A percentile compares a stretch with the other conserved stretches of the same genome.
Conservation (phyloP, 164 flowering plant genomes). For the Saururus chinensis region DNA sequence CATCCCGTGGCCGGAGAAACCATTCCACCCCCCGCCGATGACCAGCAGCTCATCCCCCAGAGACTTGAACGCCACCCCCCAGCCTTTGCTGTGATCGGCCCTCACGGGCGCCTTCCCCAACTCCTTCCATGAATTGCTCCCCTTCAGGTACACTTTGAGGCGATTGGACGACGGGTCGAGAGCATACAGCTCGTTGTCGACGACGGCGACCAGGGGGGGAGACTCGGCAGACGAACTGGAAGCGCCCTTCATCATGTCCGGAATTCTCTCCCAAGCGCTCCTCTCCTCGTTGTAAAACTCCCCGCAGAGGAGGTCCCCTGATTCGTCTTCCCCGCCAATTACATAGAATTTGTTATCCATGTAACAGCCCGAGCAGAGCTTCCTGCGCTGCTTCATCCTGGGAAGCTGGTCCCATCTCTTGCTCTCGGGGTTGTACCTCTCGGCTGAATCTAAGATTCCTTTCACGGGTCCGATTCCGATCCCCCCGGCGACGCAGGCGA, state of each 20-base stretch:
- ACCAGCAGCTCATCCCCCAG: slow-evolving; percentile 62
- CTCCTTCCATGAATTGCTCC: slow-evolving; percentile 51
- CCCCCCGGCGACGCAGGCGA: slow-evolving; percentile 77
- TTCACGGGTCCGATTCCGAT: slow-evolving; percentile 13
- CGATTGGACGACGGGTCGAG: slow-evolving; percentile 57
- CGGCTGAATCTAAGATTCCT: slow-evolving; percentile 44
- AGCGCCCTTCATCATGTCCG: slow-evolving; percentile 43
- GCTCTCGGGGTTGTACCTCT: slow-evolving; percentile 40
- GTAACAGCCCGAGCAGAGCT: slow-evolving; percentile 58
- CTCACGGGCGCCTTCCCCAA: slow-evolving; percentile 61
- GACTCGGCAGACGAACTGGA: slow-evolving; percentile 32
- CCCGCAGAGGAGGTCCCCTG: slow-evolving; percentile 41
- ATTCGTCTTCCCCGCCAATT: slow-evolving; percentile 55
- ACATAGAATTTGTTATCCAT: slow-evolving; percentile 72
- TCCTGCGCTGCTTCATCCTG: slow-evolving; percentile 37
- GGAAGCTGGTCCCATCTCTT: slow-evolving; percentile 55
- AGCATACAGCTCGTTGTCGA: slow-evolving; percentile 58
- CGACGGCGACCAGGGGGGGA: slow-evolving; percentile 82
- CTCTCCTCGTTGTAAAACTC: slow-evolving; percentile 42
- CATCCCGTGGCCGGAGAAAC: slow-evolving; percentile 21
- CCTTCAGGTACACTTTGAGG: slow-evolving; percentile 52
- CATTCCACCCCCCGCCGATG: slow-evolving; percentile 32
- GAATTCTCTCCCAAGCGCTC: slow-evolving; percentile 51
- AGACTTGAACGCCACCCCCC: slow-evolving; percentile 93
- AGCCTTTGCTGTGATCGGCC: slow-evolving; percentile 57